phyloP scores from a whole-genome alignment of 805 yeast genomes.

The Lachancea lanzarotensis region DNA sequence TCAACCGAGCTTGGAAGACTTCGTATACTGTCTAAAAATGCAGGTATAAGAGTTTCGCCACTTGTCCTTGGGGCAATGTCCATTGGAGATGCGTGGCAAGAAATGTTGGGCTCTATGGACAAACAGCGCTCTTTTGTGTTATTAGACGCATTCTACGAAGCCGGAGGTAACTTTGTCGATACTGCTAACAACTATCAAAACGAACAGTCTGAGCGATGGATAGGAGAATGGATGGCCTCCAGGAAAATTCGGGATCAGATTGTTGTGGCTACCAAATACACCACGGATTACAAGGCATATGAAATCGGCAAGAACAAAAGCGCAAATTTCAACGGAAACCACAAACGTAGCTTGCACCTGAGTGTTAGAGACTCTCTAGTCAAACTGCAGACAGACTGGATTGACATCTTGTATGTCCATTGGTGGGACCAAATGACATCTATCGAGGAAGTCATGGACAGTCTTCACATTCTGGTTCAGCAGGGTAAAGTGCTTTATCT shows the following conservation, averaged over 20 bases:
- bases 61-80: slow-evolving; percentile 20
- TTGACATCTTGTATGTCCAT: slow-evolving; percentile 19
- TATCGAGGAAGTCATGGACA: slow-evolving; percentile 18
- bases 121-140: too few relatives aligned
- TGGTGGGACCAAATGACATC: slow-evolving; percentile 24
- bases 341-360: too few relatives aligned
- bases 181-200: slow-evolving; percentile 13
- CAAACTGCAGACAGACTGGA: slow-evolving; percentile 19
- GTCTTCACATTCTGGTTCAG: slow-evolving; percentile 12
- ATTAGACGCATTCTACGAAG: too few relatives aligned
- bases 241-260: slow-evolving; percentile 19
- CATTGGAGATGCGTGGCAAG: slow-evolving; percentile 22
- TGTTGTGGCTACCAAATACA: slow-evolving; percentile 18
- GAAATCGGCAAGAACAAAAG: slow-evolving; percentile 4
- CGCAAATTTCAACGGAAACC: too few relatives aligned
- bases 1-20: too few relatives aligned
- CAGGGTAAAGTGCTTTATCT: slow-evolving; percentile 21
- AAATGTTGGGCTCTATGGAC: slow-evolving; percentile 3
- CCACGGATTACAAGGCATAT: slow-evolving; percentile 7
- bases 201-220: slow-evolving; percentile 20
- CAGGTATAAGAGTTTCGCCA: slow-evolving; percentile 21
- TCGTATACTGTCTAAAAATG: slow-evolving; percentile 17
- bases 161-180: too few relatives aligned
- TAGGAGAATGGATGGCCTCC: slow-evolving; percentile 23
- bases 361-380: slow-evolving; percentile 9